These are phyloP conservation scores for Casuarina glauca DNA, from an alignment of 306 rosid genomes.

Conservation along the genomic window DNA sequence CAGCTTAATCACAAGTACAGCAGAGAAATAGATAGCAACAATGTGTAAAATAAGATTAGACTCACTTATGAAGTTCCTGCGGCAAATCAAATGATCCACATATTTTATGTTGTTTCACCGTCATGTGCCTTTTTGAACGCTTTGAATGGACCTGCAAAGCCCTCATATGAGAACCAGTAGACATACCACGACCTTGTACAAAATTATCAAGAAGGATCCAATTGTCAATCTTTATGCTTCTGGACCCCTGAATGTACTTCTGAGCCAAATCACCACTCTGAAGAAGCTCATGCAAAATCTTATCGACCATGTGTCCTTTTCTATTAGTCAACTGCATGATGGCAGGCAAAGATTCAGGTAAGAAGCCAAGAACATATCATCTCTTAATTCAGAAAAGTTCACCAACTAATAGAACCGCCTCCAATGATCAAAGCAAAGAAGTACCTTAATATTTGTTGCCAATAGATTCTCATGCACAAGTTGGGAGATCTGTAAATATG, in stretches of 20 bases:
- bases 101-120: conserved; percentile 70
- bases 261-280: conserved; percentile 64
- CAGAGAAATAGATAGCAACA: neutral
- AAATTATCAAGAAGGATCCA: conserved; percentile 76
- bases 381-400: neutral
- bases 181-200: conserved; percentile 45
- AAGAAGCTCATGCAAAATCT: conserved; percentile 60
- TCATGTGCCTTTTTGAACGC: conserved; percentile 75
- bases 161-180: conserved; percentile 49
- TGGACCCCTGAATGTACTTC: conserved; percentile 74
- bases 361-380: conserved; percentile 9
- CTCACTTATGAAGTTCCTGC: conserved; percentile 62
- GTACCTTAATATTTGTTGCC: conserved; percentile 47
- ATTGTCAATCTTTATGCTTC: conserved; percentile 57
- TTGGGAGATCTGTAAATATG: conserved; percentile 54
- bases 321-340: conserved; percentile 49
- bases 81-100: conserved; percentile 64
- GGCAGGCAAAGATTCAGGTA: conserved; percentile 15
- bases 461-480: conserved; percentile 56
- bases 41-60: conserved; percentile 10
- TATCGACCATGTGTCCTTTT: conserved; percentile 50
- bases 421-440: conserved; percentile 7
- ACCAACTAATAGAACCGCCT: neutral
- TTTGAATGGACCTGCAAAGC: conserved; percentile 64
- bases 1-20: neutral